phyloP scores from a whole-genome alignment of 2,329 filamentous ascomycete genomes.

The Eutypella sp. region DNA sequence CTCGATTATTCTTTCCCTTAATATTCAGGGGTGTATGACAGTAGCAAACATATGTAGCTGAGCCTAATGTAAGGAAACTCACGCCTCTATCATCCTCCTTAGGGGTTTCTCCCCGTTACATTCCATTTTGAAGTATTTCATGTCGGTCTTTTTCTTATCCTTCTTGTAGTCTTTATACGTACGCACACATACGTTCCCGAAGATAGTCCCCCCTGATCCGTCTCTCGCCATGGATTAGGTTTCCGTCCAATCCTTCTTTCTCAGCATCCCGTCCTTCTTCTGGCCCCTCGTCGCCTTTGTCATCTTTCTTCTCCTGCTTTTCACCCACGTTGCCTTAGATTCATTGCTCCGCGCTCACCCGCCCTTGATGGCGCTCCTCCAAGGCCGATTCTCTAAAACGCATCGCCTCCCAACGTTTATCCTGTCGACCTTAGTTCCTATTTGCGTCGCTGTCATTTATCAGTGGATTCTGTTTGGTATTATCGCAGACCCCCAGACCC shows the following conservation, averaged over 20 bases:
- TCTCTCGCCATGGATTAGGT: conserved; percentile 1
- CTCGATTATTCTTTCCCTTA: no score
- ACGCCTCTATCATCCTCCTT: no score
- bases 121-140: no score
- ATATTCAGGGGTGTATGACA: no score
- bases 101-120: no score
- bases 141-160: no score
- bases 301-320: neutral
- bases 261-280: neutral
- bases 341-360: neutral
- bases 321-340: neutral
- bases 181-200: no score
- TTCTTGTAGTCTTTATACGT: no score
- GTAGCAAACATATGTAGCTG: no score
- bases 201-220: no score
- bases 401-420: neutral
- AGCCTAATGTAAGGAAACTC: no score
- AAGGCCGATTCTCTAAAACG: neutral
- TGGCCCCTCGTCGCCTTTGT: neutral
- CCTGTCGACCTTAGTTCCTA: neutral
- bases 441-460: neutral
- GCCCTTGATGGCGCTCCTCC: neutral
- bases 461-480: neutral
- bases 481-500: neutral
- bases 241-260: neutral